Evolutionary conservation across 2,329 filamentous ascomycete species (phyloP), one percentile per base, ranked within the genome.

Genomic region (Hymenotorrendiella dingleyae): DNA sequence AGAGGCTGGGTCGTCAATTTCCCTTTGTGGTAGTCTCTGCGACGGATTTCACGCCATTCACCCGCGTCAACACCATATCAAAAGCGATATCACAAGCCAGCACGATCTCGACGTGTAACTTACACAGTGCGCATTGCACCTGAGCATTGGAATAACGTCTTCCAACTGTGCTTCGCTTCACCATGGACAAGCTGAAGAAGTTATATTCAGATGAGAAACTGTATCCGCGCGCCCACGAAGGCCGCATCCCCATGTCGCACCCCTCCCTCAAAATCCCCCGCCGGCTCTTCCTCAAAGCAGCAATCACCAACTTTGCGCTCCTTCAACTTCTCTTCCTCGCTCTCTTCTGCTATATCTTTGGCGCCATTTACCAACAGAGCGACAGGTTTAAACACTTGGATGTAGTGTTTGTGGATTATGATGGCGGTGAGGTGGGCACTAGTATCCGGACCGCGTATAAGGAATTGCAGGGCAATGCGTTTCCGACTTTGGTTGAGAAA

Each of bases 391-490:
- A 61, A 3, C 60, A 63, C 0, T 59, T 83, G 6, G 67, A 65
- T 3, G 66, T 84, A 7, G 72, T 74, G 47, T 71, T 82, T 2
- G 78, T 84, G 21, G 76, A 82, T 56, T 81, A 83, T 49, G 80
- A 84, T 55, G 73, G 72, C 4, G 67, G 69, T 34, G 56, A 68
- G 3, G 50, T 68, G 29, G 64, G 65, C 20, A 20, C 54, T 4
- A 53, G 64, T 2, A 43, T 68, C 3, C 49, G 54, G 7, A 42
- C 46, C 7, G 62, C 66, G n/a, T 65, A 65, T 42, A 30, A 52
- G n/a, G 43, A 42, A 4, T 33, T 67, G 1, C 46, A 63, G 36
- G 58, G 48, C n/a, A 42, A 56, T 8, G 38, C 22, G 3, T 66
- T 64, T 43, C 63, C 62, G 1, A 61, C 61, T 1, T 34, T 68